Conservation (phyloP, 768 basidiomycete species). For the Lyophyllum decastes region DNA sequence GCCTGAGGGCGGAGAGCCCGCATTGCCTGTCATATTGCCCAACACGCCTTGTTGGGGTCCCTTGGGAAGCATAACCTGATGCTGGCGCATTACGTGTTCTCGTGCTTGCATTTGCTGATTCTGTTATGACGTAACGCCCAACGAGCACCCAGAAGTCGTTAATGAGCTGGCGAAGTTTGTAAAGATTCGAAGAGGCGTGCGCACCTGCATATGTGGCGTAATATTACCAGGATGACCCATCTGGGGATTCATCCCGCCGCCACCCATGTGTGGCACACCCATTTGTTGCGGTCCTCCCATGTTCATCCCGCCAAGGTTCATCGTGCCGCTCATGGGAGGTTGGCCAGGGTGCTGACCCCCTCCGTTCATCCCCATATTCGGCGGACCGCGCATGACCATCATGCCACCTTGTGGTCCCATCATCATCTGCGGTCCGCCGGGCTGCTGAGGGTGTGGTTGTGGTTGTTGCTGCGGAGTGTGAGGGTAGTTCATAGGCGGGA, state of each 20-base stretch:
- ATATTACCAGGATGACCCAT: conserved; percentile 41
- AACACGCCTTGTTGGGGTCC: conserved; percentile 30
- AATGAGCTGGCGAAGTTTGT: background rate
- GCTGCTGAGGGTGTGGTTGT: conserved; percentile 31
- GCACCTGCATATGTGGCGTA: conserved; percentile 39
- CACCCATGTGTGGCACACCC: conserved; percentile 22
- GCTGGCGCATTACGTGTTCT: conserved; percentile 25
- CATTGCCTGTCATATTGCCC: conserved; percentile 30
- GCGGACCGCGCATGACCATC: conserved; percentile 37
- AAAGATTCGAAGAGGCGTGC: conserved; percentile 1
- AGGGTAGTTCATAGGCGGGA: conserved; percentile 25
- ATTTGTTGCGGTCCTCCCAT: conserved; percentile 22
- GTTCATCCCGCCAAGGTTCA: conserved; percentile 23
- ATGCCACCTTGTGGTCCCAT: conserved; percentile 35
- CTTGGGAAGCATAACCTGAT: conserved; percentile 36
- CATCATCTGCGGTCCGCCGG: conserved; percentile 30
- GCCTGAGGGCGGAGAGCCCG: conserved; percentile 45
- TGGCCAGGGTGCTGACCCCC: conserved; percentile 21
- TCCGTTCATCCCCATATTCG: conserved; percentile 30
- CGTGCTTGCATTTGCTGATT: conserved; percentile 22
- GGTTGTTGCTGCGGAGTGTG: conserved; percentile 31
- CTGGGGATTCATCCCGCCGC: conserved; percentile 31
- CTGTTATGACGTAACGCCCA: conserved; percentile 1
- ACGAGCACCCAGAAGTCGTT: background rate
- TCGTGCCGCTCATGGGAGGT: conserved; percentile 24